Evolutionary conservation across 345 rosid genomes (phyloP).

Genomic region (Citrus maxima): DNA sequence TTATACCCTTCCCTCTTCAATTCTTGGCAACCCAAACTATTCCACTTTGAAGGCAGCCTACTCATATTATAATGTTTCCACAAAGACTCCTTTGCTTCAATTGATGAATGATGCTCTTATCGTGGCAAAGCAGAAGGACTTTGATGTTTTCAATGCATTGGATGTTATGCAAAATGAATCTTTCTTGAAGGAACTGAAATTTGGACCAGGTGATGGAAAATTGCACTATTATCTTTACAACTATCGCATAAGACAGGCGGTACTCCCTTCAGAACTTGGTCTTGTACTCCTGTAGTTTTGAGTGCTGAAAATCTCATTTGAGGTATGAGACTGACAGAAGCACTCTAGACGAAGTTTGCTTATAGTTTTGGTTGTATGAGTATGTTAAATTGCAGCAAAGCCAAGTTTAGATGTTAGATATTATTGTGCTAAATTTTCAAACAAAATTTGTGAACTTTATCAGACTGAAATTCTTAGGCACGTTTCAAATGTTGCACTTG

Average conservation of each 20-base stretch:
- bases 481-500: not conserved
- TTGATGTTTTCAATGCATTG: conserved; percentile 85
- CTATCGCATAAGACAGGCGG: conserved; percentile 52
- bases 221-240: conserved; percentile 91
- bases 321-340: not conserved
- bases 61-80: conserved; percentile 84
- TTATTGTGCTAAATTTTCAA: not conserved
- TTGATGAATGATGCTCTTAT: conserved; percentile 87
- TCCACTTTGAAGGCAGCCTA: conserved; percentile 84
- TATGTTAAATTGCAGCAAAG: not conserved
- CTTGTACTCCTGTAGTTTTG: conserved; percentile 69
- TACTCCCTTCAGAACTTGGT: conserved; percentile 79
- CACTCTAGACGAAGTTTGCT: conserved; percentile 1
- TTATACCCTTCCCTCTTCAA: conserved; percentile 90
- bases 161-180: conserved; percentile 93
- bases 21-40: conserved; percentile 81
- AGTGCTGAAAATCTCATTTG: not conserved
- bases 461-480: not conserved
- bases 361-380: not conserved
- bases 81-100: conserved; percentile 82
- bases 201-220: conserved; percentile 93
- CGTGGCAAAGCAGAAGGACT: conserved; percentile 77
- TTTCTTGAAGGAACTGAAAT: conserved; percentile 88
- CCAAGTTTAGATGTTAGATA: not conserved
- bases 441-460: not conserved